phyloP scores from a whole-genome alignment of 148 eudicot species.

The Cornus controversa region DNA sequence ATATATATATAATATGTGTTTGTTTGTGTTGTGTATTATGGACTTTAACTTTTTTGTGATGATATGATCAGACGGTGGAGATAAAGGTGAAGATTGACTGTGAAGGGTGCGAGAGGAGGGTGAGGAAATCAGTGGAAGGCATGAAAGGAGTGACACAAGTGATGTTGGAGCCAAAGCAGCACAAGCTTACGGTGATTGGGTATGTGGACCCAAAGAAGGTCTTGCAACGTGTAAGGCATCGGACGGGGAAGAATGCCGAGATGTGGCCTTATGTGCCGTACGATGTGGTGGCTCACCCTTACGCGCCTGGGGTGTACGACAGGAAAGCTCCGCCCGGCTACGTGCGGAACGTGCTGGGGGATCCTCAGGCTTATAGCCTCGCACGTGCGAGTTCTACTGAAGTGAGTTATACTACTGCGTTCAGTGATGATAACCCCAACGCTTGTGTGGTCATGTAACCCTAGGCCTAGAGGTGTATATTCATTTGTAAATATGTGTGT shows the following conservation, averaged over 20 bases:
- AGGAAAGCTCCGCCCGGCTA: slow-evolving; percentile 63
- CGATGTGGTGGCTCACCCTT: slow-evolving; percentile 52
- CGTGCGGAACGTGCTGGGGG: slow-evolving; percentile 40
- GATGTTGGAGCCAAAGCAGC: slow-evolving; percentile 41
- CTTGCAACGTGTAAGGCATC: slow-evolving; percentile 40
- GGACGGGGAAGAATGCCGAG: slow-evolving; percentile 55
- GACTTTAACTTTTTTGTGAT: not conserved
- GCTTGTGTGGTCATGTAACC: too few species aligned
- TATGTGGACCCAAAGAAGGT: slow-evolving; percentile 57
- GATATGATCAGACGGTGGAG: slow-evolving; percentile 45
- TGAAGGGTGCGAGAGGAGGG: slow-evolving; percentile 58
- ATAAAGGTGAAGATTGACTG: slow-evolving; percentile 62
- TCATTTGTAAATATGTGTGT: too few species aligned
- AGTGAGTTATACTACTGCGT: slow-evolving; percentile 18
- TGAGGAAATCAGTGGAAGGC: slow-evolving; percentile 51
- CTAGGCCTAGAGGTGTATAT: too few species aligned
- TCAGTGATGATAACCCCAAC: too few species aligned
- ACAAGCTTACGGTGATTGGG: slow-evolving; percentile 50
- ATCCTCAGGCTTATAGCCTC: slow-evolving; percentile 24
- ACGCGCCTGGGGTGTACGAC: slow-evolving; percentile 55
- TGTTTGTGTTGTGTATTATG: not conserved
- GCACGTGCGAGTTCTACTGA: slow-evolving; percentile 52
- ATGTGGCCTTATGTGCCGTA: slow-evolving; percentile 62
- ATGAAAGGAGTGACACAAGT: slow-evolving; percentile 61
- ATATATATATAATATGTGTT: not conserved